Evolutionary conservation across 441 rosid species (phyloP), one percentile per base, ranked within the genome.

Genomic region (Jatropha multifida): DNA sequence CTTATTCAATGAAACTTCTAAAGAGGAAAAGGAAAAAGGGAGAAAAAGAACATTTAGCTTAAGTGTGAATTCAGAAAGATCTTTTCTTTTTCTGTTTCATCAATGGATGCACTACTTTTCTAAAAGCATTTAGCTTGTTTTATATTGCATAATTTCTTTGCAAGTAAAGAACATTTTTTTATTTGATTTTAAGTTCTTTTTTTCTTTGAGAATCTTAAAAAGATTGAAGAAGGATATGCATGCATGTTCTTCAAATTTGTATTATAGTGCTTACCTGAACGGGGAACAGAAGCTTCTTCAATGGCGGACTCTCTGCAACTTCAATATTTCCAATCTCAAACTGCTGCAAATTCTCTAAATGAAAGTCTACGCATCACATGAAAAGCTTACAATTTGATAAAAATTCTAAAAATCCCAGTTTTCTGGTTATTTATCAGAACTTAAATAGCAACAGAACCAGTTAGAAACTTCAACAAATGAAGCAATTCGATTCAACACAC

Each of bases 91-190:
- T 54, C 52, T 52, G 65, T 66, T 52, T 1, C 41, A 61, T 61
- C 9, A 70, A 63, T 70, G 64, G 72, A 11, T 10, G 64, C 70
- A 66, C 4, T 23, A 7, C 0, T 76, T 83, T 77, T 71, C 18
- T 11, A 69, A 83, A 81, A 79, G 85, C 75, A 42, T 54, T 26
- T 15, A 56, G 59, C 32, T 61, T 75, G 54, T 40, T 18, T 26
- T 17, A 61, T 75, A 73, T 44, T 17, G 59, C 68, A 60, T 78
- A 78, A 81, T 74, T 70, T 69, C 69, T 71, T 72, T 17, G 71
- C 80, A 86, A 86, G 85, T 61, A 83, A 84, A 83, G 82, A 81
- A 86, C 83, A 78, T 69, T 61, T 23, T 27, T 61, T 67, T 67
- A 58, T 12, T 27, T 38, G 15, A 20, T 44, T 52, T 59, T 37